Evolutionary conservation across 305 asterid genomes (phyloP), one percentile per base, ranked within the genome.

Genomic region (Rubia balearica): DNA sequence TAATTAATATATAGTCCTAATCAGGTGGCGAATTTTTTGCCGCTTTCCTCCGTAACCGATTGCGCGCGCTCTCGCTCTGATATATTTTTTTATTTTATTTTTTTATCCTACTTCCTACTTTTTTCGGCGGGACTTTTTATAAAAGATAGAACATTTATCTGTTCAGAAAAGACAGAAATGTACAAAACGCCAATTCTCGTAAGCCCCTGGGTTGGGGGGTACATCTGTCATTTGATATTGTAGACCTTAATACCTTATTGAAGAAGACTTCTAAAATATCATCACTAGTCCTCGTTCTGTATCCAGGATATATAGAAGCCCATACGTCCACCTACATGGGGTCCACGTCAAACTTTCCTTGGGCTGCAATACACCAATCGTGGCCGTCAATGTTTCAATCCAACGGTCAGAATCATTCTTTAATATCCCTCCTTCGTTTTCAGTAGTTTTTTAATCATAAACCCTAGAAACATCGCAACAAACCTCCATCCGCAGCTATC

Each of bases 381-480:
- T 8, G 61, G 61, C 73, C 66, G 73, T 40, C 4, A 7, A 36
- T 41, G 8, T 70, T 55, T 7, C 17, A 42, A 70, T 70, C 73
- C 56, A 70, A 70, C 73, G 66, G 42, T 70, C 73, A 14, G 27
- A 17, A 45, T 3, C 7, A n/a, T 41, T 30, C 64, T 17, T 22
- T 57, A 13, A 8, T 27, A 21, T 42, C 45, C 27, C n/a, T 27
- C 30, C 24, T 22, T 13, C 5, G 17, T 40, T 69, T 43, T 69
- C 65, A 38, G 55, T 57, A 56, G 57, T 41, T 57, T 70, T 56
- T 56, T 33, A 33, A 40, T 57, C 57, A 70, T 70, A 70, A 70
- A 57, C 73, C 73, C 73, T 70, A 70, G 66, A n/a, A 13, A 36
- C 73, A 40, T 12, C 73, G 16, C 73, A 13, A 56, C 24, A 61